Base-by-base conservation (phyloP, 140 eudicot genomes). In the Erigeron philadelphicus region DNA sequence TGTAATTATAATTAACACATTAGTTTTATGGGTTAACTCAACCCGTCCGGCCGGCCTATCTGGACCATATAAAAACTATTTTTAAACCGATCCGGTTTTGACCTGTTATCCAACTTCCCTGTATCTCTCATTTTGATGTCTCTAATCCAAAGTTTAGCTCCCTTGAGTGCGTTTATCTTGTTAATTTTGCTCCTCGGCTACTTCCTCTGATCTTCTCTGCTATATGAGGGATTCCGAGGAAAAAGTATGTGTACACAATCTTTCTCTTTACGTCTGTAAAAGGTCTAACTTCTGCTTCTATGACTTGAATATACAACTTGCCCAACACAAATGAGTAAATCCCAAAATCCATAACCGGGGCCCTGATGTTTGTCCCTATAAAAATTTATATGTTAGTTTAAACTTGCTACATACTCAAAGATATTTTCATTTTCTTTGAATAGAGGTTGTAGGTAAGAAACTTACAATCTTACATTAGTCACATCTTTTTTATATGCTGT, bases 381-480 rank as follows among this genome's bases (percentile, higher is more conserved):
- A 58, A 61, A 61, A 18, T 6, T 38, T 49, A 15, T 72, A 61
- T 31, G 38, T 38, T 17, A 12, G 19, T 61, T 18, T 7, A 63
- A 18, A 50, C 48, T 42, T 70, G 68, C 18, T 47, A 47, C 47
- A 31, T 4, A 35, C 68, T 47, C 40, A 47, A 72, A 45, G 68
- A 47, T 57, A 55, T 49, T 1, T 8, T 0, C 19, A 2, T 12
- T 1, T 38, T 61, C 17, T 72, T 11, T 35, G 13, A 45, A 16
- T n/a, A 5, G 11, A 61, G 60, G 60, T 9, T 13, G 70, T 41
- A 40, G 49, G 66, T 64, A 6, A 3, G 43, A 44, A 64, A 50
- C 7, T 19, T 52, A 15, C 47, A 19, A 31, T 21, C 25, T 21
- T 63, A 52, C 47, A 5, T 21, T 17, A 21, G 25, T 21, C 25